phyloP scores from a whole-genome alignment of 257 asterid species.

The Paraleonurus japonicus region DNA sequence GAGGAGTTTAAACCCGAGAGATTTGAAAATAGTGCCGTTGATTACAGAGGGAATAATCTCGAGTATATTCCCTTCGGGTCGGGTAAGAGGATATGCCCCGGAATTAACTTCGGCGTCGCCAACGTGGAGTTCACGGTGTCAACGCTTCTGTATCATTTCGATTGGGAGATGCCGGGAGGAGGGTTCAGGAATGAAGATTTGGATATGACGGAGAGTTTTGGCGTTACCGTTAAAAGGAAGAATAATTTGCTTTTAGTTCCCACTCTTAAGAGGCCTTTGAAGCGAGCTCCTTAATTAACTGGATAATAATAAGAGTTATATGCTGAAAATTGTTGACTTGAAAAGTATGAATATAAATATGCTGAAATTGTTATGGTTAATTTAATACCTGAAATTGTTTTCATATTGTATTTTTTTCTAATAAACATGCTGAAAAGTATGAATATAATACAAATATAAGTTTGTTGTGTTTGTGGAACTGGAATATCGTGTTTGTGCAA shows the following conservation, averaged over 20 bases:
- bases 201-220: slow-evolving; percentile 34
- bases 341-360: too few relatives aligned
- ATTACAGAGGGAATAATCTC: slow-evolving; percentile 15
- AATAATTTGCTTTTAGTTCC: slow-evolving; percentile 18
- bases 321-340: too few relatives aligned
- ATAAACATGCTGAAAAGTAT: too few relatives aligned
- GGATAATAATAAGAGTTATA: too few relatives aligned
- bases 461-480: too few relatives aligned
- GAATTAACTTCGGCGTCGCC: slow-evolving; percentile 25
- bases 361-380: too few relatives aligned
- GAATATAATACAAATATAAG: too few relatives aligned
- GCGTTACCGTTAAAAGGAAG: slow-evolving; percentile 22
- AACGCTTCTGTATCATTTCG: slow-evolving; percentile 26
- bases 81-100: slow-evolving; percentile 35
- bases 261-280: slow-evolving; percentile 1
- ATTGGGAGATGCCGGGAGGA: slow-evolving; percentile 30
- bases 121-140: slow-evolving; percentile 26
- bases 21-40: slow-evolving; percentile 2
- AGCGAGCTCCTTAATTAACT: not conserved
- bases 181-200: slow-evolving; percentile 6
- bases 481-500: too few relatives aligned
- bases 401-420: too few relatives aligned
- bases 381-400: too few relatives aligned
- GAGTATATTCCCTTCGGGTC: slow-evolving; percentile 34
- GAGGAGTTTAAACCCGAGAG: slow-evolving; percentile 31